Base-by-base conservation (phyloP, 2,329 filamentous ascomycete species). In the Colletotrichum sansevieriae region DNA sequence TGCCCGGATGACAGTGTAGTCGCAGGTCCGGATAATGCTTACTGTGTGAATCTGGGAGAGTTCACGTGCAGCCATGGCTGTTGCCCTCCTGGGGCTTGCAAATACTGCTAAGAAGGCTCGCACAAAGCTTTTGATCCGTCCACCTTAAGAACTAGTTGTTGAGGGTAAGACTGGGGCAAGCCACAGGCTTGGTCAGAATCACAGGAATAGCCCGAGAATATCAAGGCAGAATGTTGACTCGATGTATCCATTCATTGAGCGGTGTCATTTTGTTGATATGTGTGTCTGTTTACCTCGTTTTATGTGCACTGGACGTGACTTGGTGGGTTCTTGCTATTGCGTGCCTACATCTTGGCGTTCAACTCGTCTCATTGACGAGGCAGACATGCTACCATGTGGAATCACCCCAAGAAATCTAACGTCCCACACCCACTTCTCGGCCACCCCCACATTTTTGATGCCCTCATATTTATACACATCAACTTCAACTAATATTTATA, bases 1-100 rank as follows among this genome's bases (percentile, higher is more conserved):
- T 55, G 60, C 33, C 51, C 61, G 2, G 61, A 37, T 39, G 29
- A 55, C 43, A 29, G 41, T 10, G 33, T 39, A 25, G 29, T 43
- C n/a, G 52, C 39, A 8, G 47, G 25, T 20, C 9, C 15, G 61
- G 52, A 63, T 11, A 39, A 49, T 13, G 20, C 22, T 2, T 46
- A 54, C 39, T 62, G 54, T 10, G 49, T 4, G 2, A 52, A 56
- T 33, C 60, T 63, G 7, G 56, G 33, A 13, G 39, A 63, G 12
- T 47, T 63, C 3, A 56, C 60, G 4, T 63, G 60, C 20, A 56
- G 60, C 25, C 51, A 56, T 15, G 60, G 49, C 1, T 41, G 39
- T 18, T 56, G 60, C 51, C 49, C 49, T 11, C 12, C 49, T 11
- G 60, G 60, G 3, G 49, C 60, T n/a, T 63, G 49, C 18, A 41